Percentiles rank a stretch among this genome's conserved stretches.
Evolutionary conservation across 441 rosid genomes (phyloP).

Genomic region (Jatropha multifida): DNA sequence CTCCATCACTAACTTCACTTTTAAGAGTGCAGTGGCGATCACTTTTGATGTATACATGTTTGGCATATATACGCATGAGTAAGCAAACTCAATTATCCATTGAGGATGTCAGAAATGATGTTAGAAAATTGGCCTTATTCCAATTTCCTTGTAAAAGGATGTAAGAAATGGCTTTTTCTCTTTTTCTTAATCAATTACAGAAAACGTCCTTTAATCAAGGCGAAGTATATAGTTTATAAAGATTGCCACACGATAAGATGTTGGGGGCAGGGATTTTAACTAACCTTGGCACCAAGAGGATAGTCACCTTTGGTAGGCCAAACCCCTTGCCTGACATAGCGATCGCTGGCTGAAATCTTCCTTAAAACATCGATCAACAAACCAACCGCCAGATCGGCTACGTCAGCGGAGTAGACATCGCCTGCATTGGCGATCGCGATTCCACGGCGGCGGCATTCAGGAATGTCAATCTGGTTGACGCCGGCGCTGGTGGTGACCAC

Average conservation of each 20-base stretch:
- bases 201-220: too few relatives aligned
- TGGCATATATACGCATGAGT: too few relatives aligned
- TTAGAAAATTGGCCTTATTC: not conserved
- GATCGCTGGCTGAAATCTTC: conserved; percentile 26
- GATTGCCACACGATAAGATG: too few relatives aligned
- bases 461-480: conserved; percentile 32
- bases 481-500: conserved; percentile 34
- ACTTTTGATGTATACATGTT: not conserved
- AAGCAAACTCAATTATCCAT: not conserved
- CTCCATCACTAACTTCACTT: too few relatives aligned
- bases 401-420: conserved; percentile 22
- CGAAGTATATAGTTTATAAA: too few relatives aligned
- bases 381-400: conserved; percentile 30
- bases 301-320: conserved; percentile 24
- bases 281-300: conserved; percentile 26
- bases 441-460: conserved; percentile 38
- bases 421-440: conserved; percentile 28
- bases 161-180: too few relatives aligned
- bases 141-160: not conserved
- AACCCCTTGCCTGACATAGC: conserved; percentile 22
- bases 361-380: conserved; percentile 29
- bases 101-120: too few relatives aligned
- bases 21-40: not conserved
- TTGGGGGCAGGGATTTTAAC: too few relatives aligned
- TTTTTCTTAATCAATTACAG: too few relatives aligned